A percentile compares a stretch with the other conserved stretches of the same genome.
These are phyloP conservation scores for Margaritispora aquatica DNA, from an alignment of 495 filamentous ascomycete species.

Conservation along the genomic window DNA sequence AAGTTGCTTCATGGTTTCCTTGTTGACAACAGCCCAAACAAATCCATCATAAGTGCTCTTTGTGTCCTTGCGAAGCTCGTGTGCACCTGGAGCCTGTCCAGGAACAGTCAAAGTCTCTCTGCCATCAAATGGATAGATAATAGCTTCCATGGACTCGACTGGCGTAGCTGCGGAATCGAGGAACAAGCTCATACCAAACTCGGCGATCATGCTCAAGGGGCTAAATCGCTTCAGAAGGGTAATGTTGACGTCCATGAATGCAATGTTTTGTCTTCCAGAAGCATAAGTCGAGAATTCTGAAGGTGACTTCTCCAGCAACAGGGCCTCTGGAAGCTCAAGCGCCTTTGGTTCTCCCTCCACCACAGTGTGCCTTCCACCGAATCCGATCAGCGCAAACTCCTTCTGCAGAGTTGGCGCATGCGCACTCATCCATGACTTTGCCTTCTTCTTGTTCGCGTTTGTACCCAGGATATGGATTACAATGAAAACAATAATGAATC, in stretches of 20 bases:
- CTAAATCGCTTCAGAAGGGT: slow-evolving; percentile 86
- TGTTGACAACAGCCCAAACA: slow-evolving; percentile 93
- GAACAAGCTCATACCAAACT: slow-evolving; percentile 72
- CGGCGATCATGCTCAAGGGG: slow-evolving; percentile 65
- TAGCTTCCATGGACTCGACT: slow-evolving; percentile 64
- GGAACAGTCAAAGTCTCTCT: slow-evolving; percentile 72
- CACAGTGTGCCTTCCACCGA: slow-evolving; percentile 39
- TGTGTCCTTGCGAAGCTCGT: slow-evolving; percentile 49
- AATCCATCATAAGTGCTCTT: slow-evolving; percentile 85
- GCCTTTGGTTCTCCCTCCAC: slow-evolving; percentile 33
- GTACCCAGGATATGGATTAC: slow-evolving; percentile 79
- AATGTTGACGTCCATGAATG: slow-evolving; percentile 80
- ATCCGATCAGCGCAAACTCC: slow-evolving; percentile 91
- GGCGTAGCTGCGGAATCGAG: slow-evolving; percentile 61
- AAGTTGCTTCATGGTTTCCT: slow-evolving; percentile 83
- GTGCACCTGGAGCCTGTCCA: slow-evolving; percentile 42
- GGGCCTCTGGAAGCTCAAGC: slow-evolving; percentile 35
- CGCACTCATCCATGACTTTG: slow-evolving; percentile 71
- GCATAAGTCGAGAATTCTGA: slow-evolving; percentile 85
- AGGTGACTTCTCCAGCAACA: slow-evolving; percentile 76
- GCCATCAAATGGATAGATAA: slow-evolving; percentile 83
- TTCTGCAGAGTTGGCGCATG: slow-evolving; percentile 62
- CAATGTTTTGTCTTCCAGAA: slow-evolving; percentile 89
- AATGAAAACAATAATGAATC: slow-evolving; percentile 65
- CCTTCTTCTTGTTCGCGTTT: slow-evolving; percentile 69